Conservation (phyloP, 1,284 basidiomycete genomes). For the Tilletia indica region DNA sequence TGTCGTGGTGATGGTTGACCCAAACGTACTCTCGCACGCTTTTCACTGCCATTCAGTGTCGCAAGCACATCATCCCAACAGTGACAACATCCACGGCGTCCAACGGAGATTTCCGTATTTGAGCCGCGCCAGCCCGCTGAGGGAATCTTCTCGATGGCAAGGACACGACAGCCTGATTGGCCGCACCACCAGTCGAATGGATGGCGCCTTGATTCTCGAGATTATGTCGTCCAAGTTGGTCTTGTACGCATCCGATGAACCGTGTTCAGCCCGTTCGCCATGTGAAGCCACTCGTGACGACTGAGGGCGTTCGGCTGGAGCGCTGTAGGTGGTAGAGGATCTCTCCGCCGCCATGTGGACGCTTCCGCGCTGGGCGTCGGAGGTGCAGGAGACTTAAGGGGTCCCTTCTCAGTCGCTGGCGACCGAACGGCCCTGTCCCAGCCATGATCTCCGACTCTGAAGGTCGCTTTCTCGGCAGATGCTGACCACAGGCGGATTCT, state of each 20-base stretch:
- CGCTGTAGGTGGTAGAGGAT: neutral
- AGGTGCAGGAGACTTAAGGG: neutral
- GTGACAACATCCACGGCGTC: conserved; percentile 9
- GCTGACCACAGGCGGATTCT: neutral
- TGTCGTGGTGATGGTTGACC: conserved; percentile 1
- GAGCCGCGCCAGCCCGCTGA: neutral
- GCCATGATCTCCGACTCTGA: neutral
- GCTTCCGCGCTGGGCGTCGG: conserved; percentile 9
- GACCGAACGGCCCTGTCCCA: neutral
- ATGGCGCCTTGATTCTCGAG: conserved; percentile 19
- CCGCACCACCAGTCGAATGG: neutral
- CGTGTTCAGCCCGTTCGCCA: neutral
- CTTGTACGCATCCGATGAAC: conserved; percentile 11
- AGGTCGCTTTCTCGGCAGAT: neutral
- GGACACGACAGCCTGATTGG: conserved; percentile 3
- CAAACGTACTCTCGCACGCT: neutral
- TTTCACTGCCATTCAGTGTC: neutral
- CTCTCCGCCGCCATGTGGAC: conserved; percentile 4
- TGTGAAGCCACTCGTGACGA: neutral
- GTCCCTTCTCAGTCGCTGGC: neutral
- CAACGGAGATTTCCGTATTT: neutral
- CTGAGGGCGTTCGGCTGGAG: neutral
- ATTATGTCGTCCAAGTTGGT: conserved; percentile 24
- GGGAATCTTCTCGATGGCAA: neutral
- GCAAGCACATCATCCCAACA: conserved; percentile 10